Conservation (phyloP, 306 rosid species). For the barrel medic (Medicago truncatula) region MtrunA17r5.0-ANR NC_053046.1:34539001-34539500, state of each 20-base stretch:
- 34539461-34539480: constrained; percentile 46
- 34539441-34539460: constrained; percentile 19
- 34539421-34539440: constrained; percentile 34
- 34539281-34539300: constrained; percentile 95
- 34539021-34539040: constrained; percentile 22
- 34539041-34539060: constrained; percentile 31
- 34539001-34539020: neutral
- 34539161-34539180: constrained; percentile 99
- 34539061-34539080: constrained; percentile 34
- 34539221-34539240: constrained; percentile 87
- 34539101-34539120: constrained; percentile 47
- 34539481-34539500: constrained; percentile 70
- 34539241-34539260: constrained; percentile 87
- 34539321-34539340: constrained; percentile 94
- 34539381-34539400: neutral
- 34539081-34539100: constrained; percentile 18
- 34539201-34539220: constrained; percentile 94
- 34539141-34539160: constrained; percentile 96
- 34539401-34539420: constrained; percentile 13
- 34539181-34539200: constrained; percentile 95
- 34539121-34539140: constrained; percentile 78
- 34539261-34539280: constrained; percentile 78
- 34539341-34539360: constrained; percentile 81
- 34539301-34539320: constrained; percentile 86
- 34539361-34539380: constrained; percentile 14